Percentiles rank a stretch among this genome's conserved stretches.
phyloP scores from a whole-genome alignment of 2,329 filamentous ascomycete genomes.

The Trichoderma aggressivum region DNA sequence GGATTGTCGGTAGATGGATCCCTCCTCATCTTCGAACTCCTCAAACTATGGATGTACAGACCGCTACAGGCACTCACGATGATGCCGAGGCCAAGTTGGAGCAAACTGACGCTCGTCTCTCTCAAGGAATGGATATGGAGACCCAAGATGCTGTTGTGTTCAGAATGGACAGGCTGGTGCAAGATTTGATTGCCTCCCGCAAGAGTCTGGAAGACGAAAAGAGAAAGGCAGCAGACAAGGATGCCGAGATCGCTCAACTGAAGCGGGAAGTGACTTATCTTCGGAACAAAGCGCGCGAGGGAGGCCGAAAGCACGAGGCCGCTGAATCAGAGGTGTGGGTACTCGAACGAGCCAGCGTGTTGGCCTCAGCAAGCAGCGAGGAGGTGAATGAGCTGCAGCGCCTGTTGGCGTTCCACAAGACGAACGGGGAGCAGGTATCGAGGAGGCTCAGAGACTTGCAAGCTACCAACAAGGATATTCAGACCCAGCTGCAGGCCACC shows the following conservation, averaged over 20 bases:
- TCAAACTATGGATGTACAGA: not conserved
- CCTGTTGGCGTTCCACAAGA: constrained; percentile 10
- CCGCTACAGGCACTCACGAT: not conserved
- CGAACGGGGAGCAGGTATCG: constrained; percentile 5
- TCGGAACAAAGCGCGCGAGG: not conserved
- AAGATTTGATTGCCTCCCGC: not conserved
- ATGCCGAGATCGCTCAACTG: not conserved
- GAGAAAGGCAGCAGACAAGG: not conserved
- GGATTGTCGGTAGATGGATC: not conserved
- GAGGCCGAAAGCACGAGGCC: not conserved
- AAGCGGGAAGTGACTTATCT: not conserved
- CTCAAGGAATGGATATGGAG: constrained; percentile 1
- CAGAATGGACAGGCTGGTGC: not conserved
- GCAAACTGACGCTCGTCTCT: not conserved
- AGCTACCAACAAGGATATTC: not conserved
- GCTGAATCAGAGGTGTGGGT: not conserved
- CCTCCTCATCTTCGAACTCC: not conserved
- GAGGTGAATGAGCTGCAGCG: not conserved
- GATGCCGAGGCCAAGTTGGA: not conserved
- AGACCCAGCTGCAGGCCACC: not conserved
- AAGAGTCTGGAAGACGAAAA: not conserved
- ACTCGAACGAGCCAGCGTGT: not conserved
- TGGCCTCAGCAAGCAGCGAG: not conserved
- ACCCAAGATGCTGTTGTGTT: not conserved
- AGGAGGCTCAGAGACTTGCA: constrained; percentile 7